Conservation (phyloP, 257 asterid species). For the Paraleonurus japonicus region DNA sequence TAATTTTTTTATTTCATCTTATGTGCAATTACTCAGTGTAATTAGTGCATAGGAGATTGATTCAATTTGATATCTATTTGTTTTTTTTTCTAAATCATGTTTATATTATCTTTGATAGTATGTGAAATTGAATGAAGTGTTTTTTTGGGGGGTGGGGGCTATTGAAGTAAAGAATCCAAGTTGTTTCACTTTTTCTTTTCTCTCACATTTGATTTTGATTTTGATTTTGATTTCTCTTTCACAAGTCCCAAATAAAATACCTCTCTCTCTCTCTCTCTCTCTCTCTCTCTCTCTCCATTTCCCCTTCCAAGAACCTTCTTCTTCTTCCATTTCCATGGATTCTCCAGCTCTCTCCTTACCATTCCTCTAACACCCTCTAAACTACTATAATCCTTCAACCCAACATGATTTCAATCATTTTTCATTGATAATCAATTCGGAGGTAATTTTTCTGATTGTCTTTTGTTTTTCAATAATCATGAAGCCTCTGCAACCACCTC, state of each 20-base stretch:
- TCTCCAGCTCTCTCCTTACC: not conserved
- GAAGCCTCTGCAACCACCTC: conserved; percentile 61
- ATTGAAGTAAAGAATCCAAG: not conserved
- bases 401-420: not conserved
- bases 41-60: no score
- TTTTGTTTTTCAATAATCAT: conserved; percentile 25
- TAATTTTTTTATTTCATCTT: no score
- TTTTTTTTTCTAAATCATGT: no score
- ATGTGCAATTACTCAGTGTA: no score
- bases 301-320: conserved; percentile 48
- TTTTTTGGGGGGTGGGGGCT: not conserved
- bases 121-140: no score
- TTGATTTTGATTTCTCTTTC: no score
- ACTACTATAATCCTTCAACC: not conserved
- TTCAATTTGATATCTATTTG: no score
- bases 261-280: not conserved
- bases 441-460: not conserved
- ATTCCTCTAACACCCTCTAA: not conserved
- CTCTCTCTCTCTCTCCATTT: no score
- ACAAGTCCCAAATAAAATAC: conserved; percentile 16
- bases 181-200: not conserved
- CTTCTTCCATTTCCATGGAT: conserved; percentile 15
- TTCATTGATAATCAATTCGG: not conserved
- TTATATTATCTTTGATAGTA: no score
- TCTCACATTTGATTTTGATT: no score